These are phyloP conservation scores for Trametes coccinea DNA, from an alignment of 768 basidiomycete species.

Conservation along the genomic window DNA sequence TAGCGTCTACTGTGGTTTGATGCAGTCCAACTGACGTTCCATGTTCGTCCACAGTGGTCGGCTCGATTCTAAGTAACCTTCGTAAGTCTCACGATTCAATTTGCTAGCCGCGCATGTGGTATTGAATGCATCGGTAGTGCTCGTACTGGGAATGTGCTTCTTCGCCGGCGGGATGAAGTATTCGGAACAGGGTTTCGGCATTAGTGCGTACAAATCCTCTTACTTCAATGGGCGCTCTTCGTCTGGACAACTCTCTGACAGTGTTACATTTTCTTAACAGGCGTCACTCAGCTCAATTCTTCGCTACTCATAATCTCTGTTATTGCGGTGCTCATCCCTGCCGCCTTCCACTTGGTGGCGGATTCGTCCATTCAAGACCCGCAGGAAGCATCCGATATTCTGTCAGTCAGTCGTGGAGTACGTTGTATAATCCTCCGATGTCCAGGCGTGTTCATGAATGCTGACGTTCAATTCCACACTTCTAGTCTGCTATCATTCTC, in stretches of 20 bases:
- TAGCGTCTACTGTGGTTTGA: neutral
- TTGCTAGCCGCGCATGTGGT: neutral
- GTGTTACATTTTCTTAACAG: conserved; percentile 26
- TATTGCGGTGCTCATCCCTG: conserved; percentile 75
- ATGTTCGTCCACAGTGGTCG: conserved; percentile 37
- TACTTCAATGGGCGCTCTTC: neutral
- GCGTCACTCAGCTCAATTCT: conserved; percentile 69
- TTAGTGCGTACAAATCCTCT: conserved; percentile 47
- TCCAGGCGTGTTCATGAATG: neutral
- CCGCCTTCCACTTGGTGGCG: conserved; percentile 69
- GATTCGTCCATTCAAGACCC: conserved; percentile 28
- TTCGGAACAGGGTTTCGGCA: conserved; percentile 78
- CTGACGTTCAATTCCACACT: conserved; percentile 2
- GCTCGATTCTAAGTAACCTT: conserved; percentile 48
- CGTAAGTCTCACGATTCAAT: conserved; percentile 28
- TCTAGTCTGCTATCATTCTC: conserved; percentile 52
- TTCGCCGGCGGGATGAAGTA: conserved; percentile 80
- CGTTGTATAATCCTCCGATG: conserved; percentile 19
- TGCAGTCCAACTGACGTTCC: neutral
- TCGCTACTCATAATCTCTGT: conserved; percentile 79
- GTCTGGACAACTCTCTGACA: neutral
- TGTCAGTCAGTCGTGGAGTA: conserved; percentile 55
- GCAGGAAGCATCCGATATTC: conserved; percentile 43
- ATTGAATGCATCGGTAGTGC: conserved; percentile 5
- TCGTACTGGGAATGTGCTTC: conserved; percentile 90